Conservation (phyloP, 805 yeast species). For the Lipomyces mesembrius region DNA sequence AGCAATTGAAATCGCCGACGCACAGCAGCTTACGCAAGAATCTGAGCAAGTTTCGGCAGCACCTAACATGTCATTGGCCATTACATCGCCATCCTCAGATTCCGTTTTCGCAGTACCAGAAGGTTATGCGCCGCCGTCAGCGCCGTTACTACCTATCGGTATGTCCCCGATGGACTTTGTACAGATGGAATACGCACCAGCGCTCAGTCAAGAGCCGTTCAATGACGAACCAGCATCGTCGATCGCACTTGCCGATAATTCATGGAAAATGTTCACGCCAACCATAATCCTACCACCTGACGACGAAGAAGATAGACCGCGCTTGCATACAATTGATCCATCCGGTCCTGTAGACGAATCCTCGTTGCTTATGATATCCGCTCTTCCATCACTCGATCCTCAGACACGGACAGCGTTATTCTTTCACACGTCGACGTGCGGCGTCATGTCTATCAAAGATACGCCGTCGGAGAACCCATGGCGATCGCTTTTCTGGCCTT, state of each 20-base stretch:
- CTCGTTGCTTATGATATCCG: constrained; percentile 22
- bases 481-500: constrained; percentile 61
- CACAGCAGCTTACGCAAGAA: background rate
- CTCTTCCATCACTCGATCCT: constrained; percentile 32
- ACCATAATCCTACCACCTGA: background rate
- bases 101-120: background rate
- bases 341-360: constrained; percentile 22
- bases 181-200: constrained; percentile 23
- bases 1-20: background rate
- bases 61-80: background rate
- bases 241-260: constrained; percentile 15
- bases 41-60: background rate
- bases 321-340: constrained; percentile 19
- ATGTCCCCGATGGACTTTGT: constrained; percentile 17
- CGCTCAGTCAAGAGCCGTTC: constrained; percentile 8
- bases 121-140: background rate
- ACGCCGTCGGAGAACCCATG: constrained; percentile 74
- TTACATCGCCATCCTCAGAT: background rate
- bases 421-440: constrained; percentile 55
- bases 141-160: background rate
- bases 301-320: background rate
- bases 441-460: constrained; percentile 64
- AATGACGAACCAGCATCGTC: background rate
- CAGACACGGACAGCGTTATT: constrained; percentile 42
- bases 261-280: constrained; percentile 11